These are phyloP conservation scores for Tylopilus sp. DNA, from an alignment of 1,284 basidiomycete species.

Conservation along the genomic window DNA sequence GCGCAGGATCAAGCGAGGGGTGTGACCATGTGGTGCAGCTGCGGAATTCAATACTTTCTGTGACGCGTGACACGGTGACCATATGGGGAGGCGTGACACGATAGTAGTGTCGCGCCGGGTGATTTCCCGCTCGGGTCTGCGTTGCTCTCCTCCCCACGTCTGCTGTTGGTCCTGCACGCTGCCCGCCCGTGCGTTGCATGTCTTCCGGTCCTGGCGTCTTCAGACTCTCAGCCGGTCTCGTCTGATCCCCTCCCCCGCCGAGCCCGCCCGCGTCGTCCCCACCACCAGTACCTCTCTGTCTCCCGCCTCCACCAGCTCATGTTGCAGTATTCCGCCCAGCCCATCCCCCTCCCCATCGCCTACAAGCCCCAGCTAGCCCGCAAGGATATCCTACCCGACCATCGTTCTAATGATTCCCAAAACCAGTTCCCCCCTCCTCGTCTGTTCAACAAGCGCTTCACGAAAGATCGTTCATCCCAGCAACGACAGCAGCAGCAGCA, in stretches of 20 bases:
- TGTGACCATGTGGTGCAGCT: slow-evolving; percentile 14
- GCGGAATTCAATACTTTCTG: slow-evolving; percentile 9
- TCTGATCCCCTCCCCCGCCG: slow-evolving; percentile 42
- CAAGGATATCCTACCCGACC: slow-evolving; percentile 39
- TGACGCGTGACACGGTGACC: slow-evolving; percentile 16
- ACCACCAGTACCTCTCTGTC: slow-evolving; percentile 23
- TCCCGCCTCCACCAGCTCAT: slow-evolving; percentile 43
- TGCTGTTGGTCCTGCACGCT: slow-evolving; percentile 25
- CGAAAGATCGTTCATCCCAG: slow-evolving; percentile 42
- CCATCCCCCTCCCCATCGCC: slow-evolving; percentile 45
- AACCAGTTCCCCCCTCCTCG: slow-evolving; percentile 30
- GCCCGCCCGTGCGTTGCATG: slow-evolving; percentile 43
- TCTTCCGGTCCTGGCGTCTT: slow-evolving; percentile 45
- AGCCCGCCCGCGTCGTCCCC: slow-evolving; percentile 26
- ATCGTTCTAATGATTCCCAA: slow-evolving; percentile 47
- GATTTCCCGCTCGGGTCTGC: slow-evolving; percentile 21
- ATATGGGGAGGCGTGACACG: slow-evolving; percentile 8
- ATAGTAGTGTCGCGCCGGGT: slow-evolving; percentile 6
- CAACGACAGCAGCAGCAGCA: slow-evolving; percentile 42
- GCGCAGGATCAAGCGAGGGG: not conserved
- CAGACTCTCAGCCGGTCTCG: slow-evolving; percentile 59
- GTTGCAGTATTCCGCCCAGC: slow-evolving; percentile 69
- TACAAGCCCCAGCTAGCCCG: slow-evolving; percentile 37
- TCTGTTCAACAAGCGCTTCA: slow-evolving; percentile 40
- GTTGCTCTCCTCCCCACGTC: slow-evolving; percentile 30